A percentile compares a stretch with the other conserved stretches of the same genome.
Conservation (phyloP, 352 stramenopile species). For the Globisporangium heterothallicum region DNA sequence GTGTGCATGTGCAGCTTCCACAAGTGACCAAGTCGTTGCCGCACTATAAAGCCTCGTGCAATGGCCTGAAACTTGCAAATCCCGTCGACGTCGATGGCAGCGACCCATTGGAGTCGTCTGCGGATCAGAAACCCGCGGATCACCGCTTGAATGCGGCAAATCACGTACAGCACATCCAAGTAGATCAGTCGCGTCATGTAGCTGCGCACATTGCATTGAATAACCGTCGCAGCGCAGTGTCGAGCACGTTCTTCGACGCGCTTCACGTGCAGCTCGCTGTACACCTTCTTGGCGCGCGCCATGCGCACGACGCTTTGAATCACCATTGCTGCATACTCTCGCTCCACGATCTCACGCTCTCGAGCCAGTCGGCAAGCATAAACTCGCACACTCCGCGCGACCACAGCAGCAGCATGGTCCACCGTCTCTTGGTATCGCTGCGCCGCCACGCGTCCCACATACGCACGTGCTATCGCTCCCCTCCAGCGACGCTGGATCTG, state of each 20-base stretch:
- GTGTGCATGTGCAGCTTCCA: background rate
- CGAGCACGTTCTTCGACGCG: conserved; percentile 9
- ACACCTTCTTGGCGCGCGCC: conserved; percentile 17
- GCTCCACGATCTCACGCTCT: conserved; percentile 21
- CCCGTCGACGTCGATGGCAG: conserved; percentile 33
- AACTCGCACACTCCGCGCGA: conserved; percentile 34
- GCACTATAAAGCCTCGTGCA: conserved; percentile 28
- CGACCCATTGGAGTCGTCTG: conserved; percentile 43
- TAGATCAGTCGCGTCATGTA: conserved; percentile 77
- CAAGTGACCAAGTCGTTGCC: conserved; percentile 2
- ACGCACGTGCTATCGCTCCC: conserved; percentile 20
- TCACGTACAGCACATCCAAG: conserved; percentile 71
- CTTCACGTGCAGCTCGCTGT: conserved; percentile 4
- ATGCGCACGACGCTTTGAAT: conserved; percentile 47
- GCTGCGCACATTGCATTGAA: conserved; percentile 47
- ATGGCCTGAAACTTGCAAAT: conserved; percentile 47
- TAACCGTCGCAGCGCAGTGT: conserved; percentile 32
- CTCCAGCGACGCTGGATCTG: conserved; percentile 45
- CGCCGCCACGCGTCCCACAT: conserved; percentile 5
- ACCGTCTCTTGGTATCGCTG: conserved; percentile 14
- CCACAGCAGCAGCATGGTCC: conserved; percentile 28
- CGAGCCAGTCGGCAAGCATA: conserved; percentile 24
- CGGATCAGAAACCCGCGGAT: conserved; percentile 64
- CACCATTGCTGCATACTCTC: conserved; percentile 25
- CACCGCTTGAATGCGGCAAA: conserved; percentile 70